Base-by-base conservation (phyloP, 2,329 filamentous ascomycete genomes). In the Ceratocystis huliohia region DNA sequence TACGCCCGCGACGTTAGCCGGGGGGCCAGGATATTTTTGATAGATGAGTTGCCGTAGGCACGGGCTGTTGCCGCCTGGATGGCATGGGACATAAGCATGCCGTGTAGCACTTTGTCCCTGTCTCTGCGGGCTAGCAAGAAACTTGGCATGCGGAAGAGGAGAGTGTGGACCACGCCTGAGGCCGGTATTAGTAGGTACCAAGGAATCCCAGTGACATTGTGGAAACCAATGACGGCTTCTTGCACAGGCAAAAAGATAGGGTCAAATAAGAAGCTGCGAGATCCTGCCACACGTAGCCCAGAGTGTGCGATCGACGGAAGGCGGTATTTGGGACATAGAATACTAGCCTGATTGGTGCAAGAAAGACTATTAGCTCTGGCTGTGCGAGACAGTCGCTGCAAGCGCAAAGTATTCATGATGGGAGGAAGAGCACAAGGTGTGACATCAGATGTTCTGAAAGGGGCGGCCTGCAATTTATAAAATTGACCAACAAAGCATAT, bases 181-280 rank as follows among this genome's bases (percentile, higher is more conserved):
- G 81, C 74, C 3, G 82, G 81, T 61, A 85, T 81, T 33, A 78
- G 76, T 41, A 83, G 69, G 69, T 76, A 83, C 82, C 82, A 85
- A 1, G 82, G 81, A 1, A 80, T 71, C 46, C 78, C 76, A 28
- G 75, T 75, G 61, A 71, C 50, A 28, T 68, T 66, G 70, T 85
- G 82, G 8, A 80, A 65, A 59, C 73, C 73, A 45, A 76, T 71
- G 63, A 84, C 76, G 68, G 76, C 70, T 64, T 78, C 72, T 41
- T 80, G 77, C 2, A 79, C 75, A 62, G 72, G 70, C 30, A 77
- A 71, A 65, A 81, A 72, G 48, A 68, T 65, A 25, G 66, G 62
- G 20, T 68, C 68, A 28, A 69, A 62, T 17, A 66, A 65, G 56
- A 57, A 68, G 37, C 25, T 65, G 28, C 68, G 68, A 7, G 25